phyloP scores from a whole-genome alignment of 441 rosid genomes.

The Bocquillonia castaneifolia region DNA sequence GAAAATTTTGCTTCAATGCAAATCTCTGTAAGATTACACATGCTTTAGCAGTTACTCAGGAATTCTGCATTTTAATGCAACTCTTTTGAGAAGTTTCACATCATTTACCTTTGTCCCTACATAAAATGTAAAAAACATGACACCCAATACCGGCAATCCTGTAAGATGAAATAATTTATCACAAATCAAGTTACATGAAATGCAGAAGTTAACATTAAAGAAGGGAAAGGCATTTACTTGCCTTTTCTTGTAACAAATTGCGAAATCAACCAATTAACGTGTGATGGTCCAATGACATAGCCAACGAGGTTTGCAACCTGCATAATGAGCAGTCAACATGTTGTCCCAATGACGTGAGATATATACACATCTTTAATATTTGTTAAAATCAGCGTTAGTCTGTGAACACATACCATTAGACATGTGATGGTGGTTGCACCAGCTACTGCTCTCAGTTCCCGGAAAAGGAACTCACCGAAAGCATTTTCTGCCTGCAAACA shows the following conservation, averaged over 20 bases:
- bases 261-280: slow-evolving; percentile 65
- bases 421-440: slow-evolving; percentile 88
- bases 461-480: slow-evolving; percentile 49
- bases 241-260: slow-evolving; percentile 67
- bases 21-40: no score
- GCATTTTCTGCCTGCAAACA: slow-evolving; percentile 52
- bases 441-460: slow-evolving; percentile 66
- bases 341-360: no score
- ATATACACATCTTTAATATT: not conserved
- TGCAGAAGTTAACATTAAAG: slow-evolving; percentile 7
- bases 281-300: slow-evolving; percentile 85
- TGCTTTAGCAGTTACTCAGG: no score
- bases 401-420: slow-evolving; percentile 61
- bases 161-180: slow-evolving; percentile 21
- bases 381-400: not conserved
- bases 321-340: slow-evolving; percentile 18
- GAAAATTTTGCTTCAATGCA: no score
- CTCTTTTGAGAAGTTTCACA: not conserved
- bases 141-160: slow-evolving; percentile 62
- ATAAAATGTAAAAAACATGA: slow-evolving; percentile 62
- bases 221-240: slow-evolving; percentile 19
- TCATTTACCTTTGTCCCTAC: slow-evolving; percentile 72
- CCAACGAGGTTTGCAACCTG: slow-evolving; percentile 94
- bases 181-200: slow-evolving; percentile 2
- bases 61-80: no score